Evolutionary conservation across 2,329 filamentous ascomycete species (phyloP).

Genomic region (Aspergillus floridensis): DNA sequence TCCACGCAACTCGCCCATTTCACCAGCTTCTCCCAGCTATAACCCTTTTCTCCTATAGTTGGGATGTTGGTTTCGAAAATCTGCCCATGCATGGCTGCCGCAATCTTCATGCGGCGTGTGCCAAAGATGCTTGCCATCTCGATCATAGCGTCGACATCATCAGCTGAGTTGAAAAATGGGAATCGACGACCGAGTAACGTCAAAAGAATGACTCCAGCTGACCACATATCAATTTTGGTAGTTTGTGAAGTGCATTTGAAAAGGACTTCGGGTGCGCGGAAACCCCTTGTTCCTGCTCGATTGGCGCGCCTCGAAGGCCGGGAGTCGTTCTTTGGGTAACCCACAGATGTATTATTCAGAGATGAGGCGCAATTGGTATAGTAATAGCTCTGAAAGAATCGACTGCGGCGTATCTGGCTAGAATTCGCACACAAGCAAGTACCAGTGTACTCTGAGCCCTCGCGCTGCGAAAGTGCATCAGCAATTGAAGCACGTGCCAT

Average conservation of each 20-base stretch:
- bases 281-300: slow-evolving; percentile 89
- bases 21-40: slow-evolving; percentile 88
- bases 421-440: slow-evolving; percentile 75
- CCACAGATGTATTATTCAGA: slow-evolving; percentile 49
- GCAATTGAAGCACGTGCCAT: neutral
- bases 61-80: slow-evolving; percentile 91
- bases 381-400: slow-evolving; percentile 58
- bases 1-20: slow-evolving; percentile 87
- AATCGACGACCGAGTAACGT: slow-evolving; percentile 90
- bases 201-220: slow-evolving; percentile 92
- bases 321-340: slow-evolving; percentile 86
- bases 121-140: slow-evolving; percentile 97
- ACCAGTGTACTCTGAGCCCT: slow-evolving; percentile 49
- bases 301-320: slow-evolving; percentile 88
- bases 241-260: slow-evolving; percentile 97
- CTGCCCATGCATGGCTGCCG: slow-evolving; percentile 80
- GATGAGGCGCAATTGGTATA: slow-evolving; percentile 48
- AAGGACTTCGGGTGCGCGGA: slow-evolving; percentile 92
- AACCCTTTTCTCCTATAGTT: slow-evolving; percentile 80
- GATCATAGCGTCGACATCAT: slow-evolving; percentile 95
- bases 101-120: slow-evolving; percentile 74
- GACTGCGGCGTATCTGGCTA: slow-evolving; percentile 58
- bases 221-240: slow-evolving; percentile 95
- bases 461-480: slow-evolving; percentile 43
- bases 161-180: slow-evolving; percentile 98